A percentile compares a stretch with the other conserved stretches of the same genome.
These are phyloP conservation scores for Aspergillus uvarum DNA, from an alignment of 2,329 filamentous ascomycete genomes.

Conservation along the genomic window DNA sequence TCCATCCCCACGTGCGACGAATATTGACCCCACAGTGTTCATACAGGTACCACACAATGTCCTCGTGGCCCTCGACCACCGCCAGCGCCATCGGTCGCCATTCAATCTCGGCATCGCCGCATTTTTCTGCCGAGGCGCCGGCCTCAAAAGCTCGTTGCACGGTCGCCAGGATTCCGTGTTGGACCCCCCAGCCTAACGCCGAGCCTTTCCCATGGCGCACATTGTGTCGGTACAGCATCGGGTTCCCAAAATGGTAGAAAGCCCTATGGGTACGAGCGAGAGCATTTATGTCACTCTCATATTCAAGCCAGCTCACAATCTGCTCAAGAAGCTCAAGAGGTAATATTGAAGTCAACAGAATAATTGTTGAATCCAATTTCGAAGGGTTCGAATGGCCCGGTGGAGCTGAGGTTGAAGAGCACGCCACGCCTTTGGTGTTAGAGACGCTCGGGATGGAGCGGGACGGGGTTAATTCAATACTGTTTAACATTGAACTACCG, in stretches of 20 bases:
- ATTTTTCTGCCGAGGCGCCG: neutral
- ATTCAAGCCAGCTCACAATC: neutral
- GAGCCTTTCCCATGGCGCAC: neutral
- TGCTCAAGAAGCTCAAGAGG: neutral
- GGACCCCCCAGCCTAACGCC: neutral
- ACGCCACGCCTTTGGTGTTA: no score
- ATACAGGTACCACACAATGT: neutral
- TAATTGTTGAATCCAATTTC: no score
- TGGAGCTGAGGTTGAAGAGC: no score
- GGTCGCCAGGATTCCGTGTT: neutral
- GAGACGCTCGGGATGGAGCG: no score
- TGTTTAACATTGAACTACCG: no score
- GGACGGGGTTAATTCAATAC: no score
- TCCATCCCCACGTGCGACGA: neutral
- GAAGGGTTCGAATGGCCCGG: no score
- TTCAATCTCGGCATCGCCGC: neutral
- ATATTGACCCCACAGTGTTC: neutral
- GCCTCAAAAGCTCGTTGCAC: neutral
- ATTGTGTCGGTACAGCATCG: neutral
- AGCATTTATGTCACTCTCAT: neutral
- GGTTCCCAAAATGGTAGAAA: neutral
- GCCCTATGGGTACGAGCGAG: neutral
- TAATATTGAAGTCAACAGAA: no score
- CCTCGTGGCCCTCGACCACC: neutral
- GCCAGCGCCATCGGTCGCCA: constrained; percentile 3